Conservation (phyloP, 192 early-diverging fungal genomes). For the Paraglomus brasilianum region DNA sequence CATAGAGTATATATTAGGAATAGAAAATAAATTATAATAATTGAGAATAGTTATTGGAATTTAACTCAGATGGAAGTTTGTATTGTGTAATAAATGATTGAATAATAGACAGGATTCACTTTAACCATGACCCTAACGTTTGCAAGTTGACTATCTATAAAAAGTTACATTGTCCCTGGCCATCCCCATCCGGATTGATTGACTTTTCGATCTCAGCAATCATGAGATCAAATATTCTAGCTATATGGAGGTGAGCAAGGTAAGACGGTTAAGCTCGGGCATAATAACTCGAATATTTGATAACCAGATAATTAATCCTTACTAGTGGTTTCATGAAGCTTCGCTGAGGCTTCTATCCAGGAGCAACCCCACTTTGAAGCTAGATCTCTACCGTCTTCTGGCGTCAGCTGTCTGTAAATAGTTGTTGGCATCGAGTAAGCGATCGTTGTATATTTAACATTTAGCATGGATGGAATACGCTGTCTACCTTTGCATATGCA, state of each 20-base stretch:
- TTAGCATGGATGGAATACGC: neutral
- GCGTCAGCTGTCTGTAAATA: constrained; percentile 65
- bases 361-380: constrained; percentile 86
- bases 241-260: constrained; percentile 31
- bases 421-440: neutral
- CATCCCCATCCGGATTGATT: constrained; percentile 56
- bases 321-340: constrained; percentile 88
- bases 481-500: constrained; percentile 62
- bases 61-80: too few relatives aligned
- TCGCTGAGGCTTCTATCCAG: constrained; percentile 88
- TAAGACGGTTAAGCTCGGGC: neutral
- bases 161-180: constrained; percentile 53
- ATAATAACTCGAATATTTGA: neutral
- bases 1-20: neutral
- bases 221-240: constrained; percentile 79
- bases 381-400: constrained; percentile 72
- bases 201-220: constrained; percentile 81
- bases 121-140: too few relatives aligned
- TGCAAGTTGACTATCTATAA: constrained; percentile 31
- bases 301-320: constrained; percentile 29
- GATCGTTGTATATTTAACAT: neutral
- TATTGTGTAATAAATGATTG: too few relatives aligned
- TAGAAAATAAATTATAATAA: too few relatives aligned
- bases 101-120: too few relatives aligned
- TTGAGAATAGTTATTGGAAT: too few relatives aligned